Evolutionary conservation across 2,329 filamentous ascomycete species (phyloP).

Genomic region (Claviceps arundinis): DNA sequence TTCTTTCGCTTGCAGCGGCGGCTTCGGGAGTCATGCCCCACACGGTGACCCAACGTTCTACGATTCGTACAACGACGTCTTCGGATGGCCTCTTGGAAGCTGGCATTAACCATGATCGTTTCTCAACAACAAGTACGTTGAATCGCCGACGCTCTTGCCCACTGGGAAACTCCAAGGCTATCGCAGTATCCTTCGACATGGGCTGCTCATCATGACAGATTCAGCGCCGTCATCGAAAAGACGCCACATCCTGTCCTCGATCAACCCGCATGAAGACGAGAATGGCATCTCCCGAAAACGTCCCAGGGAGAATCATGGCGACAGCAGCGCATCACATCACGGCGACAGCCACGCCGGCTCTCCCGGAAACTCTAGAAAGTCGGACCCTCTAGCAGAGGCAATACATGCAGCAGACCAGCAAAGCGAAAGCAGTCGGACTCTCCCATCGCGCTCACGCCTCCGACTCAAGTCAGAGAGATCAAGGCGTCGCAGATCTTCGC

Average conservation of each 20-base stretch:
- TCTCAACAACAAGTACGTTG: no score
- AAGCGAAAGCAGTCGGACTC: background rate
- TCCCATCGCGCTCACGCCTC: constrained; percentile 1
- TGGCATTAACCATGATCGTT: no score
- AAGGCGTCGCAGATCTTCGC: constrained; percentile 1
- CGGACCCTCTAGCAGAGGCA: background rate
- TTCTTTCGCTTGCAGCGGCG: background rate
- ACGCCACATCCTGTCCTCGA: constrained; percentile 36
- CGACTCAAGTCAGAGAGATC: constrained; percentile 5
- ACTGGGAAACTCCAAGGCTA: no score
- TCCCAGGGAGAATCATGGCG: background rate
- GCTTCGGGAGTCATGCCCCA: no score
- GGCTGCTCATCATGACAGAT: constrained; percentile 19
- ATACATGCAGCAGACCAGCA: background rate
- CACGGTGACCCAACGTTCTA: no score
- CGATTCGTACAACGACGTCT: no score
- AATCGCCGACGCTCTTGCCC: no score
- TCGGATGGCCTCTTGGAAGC: no score
- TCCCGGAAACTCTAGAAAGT: background rate
- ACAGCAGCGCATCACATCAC: background rate
- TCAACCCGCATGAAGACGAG: constrained; percentile 23
- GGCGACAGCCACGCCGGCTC: constrained; percentile 3
- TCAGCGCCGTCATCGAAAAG: constrained; percentile 23
- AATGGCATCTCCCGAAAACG: background rate
- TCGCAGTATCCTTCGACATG: constrained; percentile 7